Evolutionary conservation across 805 yeast genomes (phyloP).

Genomic region (Lipomyces sp.): DNA sequence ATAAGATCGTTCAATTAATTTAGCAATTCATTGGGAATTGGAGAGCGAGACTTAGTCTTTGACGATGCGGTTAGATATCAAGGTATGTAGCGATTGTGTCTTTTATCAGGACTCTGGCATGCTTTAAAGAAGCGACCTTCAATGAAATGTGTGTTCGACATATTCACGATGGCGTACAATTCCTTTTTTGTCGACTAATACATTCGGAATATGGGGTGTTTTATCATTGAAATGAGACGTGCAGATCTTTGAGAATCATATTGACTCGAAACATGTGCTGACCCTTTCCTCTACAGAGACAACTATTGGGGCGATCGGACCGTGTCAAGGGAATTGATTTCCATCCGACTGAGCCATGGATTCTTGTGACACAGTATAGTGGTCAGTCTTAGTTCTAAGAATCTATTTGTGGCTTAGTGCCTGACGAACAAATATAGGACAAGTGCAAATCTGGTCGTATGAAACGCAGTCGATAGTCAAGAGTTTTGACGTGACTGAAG

Average conservation of each 20-base stretch:
- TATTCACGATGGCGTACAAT: background rate
- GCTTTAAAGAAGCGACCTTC: background rate
- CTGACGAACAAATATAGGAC: slow-evolving; percentile 59
- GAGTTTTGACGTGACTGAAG: slow-evolving; percentile 90
- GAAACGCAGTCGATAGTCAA: slow-evolving; percentile 78
- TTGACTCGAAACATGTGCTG: background rate
- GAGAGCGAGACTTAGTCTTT: background rate
- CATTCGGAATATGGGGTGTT: background rate
- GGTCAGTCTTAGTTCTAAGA: slow-evolving; percentile 32
- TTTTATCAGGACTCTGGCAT: background rate
- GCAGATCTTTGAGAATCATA: background rate
- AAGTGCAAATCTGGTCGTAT: slow-evolving; percentile 91
- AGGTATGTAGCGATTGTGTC: slow-evolving; percentile 42
- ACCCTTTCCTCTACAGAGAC: slow-evolving; percentile 40
- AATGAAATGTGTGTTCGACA: background rate
- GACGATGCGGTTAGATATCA: slow-evolving; percentile 56
- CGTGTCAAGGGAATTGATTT: slow-evolving; percentile 97
- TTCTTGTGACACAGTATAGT: slow-evolving; percentile 40
- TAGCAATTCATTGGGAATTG: background rate
- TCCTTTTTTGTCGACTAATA: background rate
- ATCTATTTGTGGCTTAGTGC: background rate
- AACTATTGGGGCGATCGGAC: slow-evolving; percentile 88
- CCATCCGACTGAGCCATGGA: slow-evolving; percentile 98
- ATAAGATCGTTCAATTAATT: background rate
- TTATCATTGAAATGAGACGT: background rate